Evolutionary conservation across 345 rosid genomes (phyloP), one percentile per base, ranked within the genome.

Genomic region (Carallia pectinifolia): DNA sequence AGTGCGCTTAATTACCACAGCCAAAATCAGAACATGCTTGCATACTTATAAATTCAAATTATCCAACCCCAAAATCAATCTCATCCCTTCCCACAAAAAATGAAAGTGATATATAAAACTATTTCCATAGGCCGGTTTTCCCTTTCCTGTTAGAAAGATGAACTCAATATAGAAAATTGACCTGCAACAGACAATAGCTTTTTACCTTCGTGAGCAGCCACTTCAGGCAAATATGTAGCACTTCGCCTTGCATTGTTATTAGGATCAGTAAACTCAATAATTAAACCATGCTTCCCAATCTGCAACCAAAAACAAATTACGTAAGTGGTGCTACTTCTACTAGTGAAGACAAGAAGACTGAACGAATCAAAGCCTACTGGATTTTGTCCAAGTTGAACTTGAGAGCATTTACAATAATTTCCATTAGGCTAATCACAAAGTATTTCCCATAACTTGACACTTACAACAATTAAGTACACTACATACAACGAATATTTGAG

Each of bases 211-310:
- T 92, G 93, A 62, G 97, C 97, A 73, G 99, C 87, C 66, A 95
- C 97, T 77, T 95, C 99, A 66, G 99, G 99, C 84, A 95, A 72
- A 74, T 95, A 95, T 47, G 99, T 95, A 58, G 97, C 99, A 70
- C 85, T 95, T 66, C 96, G 87, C 84, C 86, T 87, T 64, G 79
- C 52, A 9, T 77, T 84, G 71, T 79, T 77, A 66, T 79, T 90
- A 74, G 98, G 90, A 71, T 91, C 97, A 67, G 79, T 70, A 74
- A 95, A 95, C 80, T 89, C 99, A 66, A 95, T 95, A 72, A 91
- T 92, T 68, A 95, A 80, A 63, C 99, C 99, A 78, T 95, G 99
- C 85, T 58, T 86, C 60, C 99, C 99, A 15, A 91, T 83, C 98
- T 94, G 79, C 55, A 82, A 15, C 62, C 40, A 66, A 18, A 69